Conservation (phyloP, 1,139 yeast species). For the Magnusiomyces fungicola region DNA sequence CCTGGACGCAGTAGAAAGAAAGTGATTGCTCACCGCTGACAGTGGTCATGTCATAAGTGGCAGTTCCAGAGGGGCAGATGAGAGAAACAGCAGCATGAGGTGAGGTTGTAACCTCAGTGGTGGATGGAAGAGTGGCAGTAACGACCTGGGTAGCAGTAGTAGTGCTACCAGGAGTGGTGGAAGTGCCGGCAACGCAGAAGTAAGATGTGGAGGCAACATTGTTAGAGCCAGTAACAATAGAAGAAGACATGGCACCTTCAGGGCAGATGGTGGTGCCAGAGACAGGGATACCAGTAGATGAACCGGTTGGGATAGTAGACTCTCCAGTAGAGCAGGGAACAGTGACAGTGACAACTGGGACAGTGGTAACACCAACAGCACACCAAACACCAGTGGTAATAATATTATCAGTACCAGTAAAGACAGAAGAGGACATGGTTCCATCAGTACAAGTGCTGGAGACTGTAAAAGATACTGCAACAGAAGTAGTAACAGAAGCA, state of each 20-base stretch:
- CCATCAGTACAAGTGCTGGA: background rate
- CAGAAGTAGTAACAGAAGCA: constrained; percentile 1
- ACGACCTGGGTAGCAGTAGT: background rate
- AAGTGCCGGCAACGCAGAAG: background rate
- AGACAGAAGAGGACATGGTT: constrained; percentile 1
- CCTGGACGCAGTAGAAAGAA: background rate
- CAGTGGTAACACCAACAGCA: background rate
- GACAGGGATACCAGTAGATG: background rate
- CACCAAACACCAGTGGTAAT: background rate
- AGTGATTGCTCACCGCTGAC: background rate
- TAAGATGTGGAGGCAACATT: background rate
- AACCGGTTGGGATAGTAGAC: constrained; percentile 5
- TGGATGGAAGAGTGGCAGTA: background rate
- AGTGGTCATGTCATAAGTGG: background rate
- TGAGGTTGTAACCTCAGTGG: constrained; percentile 2
- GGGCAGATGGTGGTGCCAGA: background rate
- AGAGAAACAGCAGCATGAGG: constrained; percentile 3
- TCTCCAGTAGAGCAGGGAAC: background rate
- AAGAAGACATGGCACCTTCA: constrained; percentile 1
- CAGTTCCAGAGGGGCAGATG: constrained; percentile 5
- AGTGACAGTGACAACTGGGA: constrained; percentile 2
- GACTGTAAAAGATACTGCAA: background rate
- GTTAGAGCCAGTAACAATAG: constrained; percentile 1
- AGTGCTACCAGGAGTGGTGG: background rate
- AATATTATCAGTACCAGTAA: background rate